Evolutionary conservation across 2,329 filamentous ascomycete species (phyloP), one percentile per base, ranked within the genome.

Genomic region (Paraconiothyrium brasiliense): DNA sequence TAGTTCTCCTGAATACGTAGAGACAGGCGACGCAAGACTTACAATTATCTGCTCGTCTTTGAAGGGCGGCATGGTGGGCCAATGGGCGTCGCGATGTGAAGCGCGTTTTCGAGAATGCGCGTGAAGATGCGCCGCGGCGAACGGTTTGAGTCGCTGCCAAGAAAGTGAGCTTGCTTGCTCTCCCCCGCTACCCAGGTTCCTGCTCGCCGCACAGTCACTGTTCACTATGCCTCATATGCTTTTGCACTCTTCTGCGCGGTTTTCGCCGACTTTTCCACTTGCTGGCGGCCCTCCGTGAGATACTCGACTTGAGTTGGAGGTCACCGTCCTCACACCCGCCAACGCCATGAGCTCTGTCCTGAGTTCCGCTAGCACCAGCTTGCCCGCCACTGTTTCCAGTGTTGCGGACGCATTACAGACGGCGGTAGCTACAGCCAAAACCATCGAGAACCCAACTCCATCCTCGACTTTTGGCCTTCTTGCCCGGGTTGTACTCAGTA

Each of bases 401-500:
- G 62, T 69, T 32, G 66, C 66, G 54, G 65, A 65, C 46, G 72
- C 68, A 24, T 20, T 71, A 6, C 64, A 67, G 10, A 63, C 68
- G 6, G 65, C 74, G 35, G 52, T 67, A 13, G 60, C 69, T 44
- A 64, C 71, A 32, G 57, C 71, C 43, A 67, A 71, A 49, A 59
- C 68, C 39, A 62, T 65, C 24, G 69, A 76, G 14, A 60, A 59
- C 20, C 24, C 39, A 34, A 57, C 69, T 3, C 66, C 71, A 8
- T 64, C 67, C 5, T 76, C 79, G 30, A 74, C 72, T 16, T 75
- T 81, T 64, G 83, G 82, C 62, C 76, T 83, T 62, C 73, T 85
- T 27, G 82, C 78, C n/a, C 82, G 81, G 70, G 72, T 83, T 34
- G 76, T 87, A 59, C 74, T 85, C 62, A 79, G 84, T 57, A 68